A percentile compares a stretch with the other conserved stretches of the same genome.
These are phyloP conservation scores for Stagonosporopsis vannaccii DNA, from an alignment of 2,329 filamentous ascomycete genomes.

Conservation along the genomic window DNA sequence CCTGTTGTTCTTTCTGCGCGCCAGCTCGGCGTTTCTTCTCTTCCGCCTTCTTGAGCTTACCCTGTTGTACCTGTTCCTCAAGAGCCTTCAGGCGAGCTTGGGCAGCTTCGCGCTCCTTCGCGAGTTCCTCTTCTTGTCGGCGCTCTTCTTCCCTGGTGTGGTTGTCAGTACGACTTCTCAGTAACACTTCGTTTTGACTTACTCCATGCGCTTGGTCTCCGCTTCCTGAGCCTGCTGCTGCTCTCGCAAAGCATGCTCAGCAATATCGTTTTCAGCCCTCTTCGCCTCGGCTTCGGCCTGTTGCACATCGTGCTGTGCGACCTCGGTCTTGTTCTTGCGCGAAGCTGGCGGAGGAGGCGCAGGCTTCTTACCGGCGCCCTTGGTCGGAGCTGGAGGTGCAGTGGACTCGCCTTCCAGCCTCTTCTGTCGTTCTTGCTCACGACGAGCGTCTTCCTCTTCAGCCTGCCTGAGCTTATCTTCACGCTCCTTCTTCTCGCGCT, in stretches of 20 bases:
- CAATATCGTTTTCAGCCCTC: slow-evolving; percentile 64
- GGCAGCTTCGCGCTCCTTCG: slow-evolving; percentile 79
- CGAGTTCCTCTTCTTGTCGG: slow-evolving; percentile 80
- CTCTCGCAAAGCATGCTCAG: slow-evolving; percentile 64
- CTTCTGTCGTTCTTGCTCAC: slow-evolving; percentile 86
- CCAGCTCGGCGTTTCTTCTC: slow-evolving; percentile 94
- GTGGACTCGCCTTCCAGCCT: slow-evolving; percentile 80
- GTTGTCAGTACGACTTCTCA: slow-evolving; percentile 29
- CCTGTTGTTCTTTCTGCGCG: slow-evolving; percentile 82
- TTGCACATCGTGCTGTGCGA: slow-evolving; percentile 63
- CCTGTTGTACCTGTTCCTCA: slow-evolving; percentile 91
- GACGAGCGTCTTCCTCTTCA: slow-evolving; percentile 89
- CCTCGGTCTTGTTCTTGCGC: slow-evolving; percentile 70
- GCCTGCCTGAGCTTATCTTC: slow-evolving; percentile 87
- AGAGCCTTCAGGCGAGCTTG: slow-evolving; percentile 84
- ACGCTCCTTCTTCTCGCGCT: slow-evolving; percentile 86
- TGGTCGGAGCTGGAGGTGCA: slow-evolving; percentile 63
- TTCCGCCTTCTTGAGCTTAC: slow-evolving; percentile 95
- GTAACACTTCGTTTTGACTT: slow-evolving; percentile 56
- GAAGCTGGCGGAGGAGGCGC: slow-evolving; percentile 75
- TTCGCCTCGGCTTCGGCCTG: slow-evolving; percentile 63
- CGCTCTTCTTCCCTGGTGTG: slow-evolving; percentile 71
- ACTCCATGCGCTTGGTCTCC: slow-evolving; percentile 82
- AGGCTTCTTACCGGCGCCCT: slow-evolving; percentile 57
- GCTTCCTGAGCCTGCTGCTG: slow-evolving; percentile 79